Evolutionary conservation across 306 rosid genomes (phyloP), one percentile per base, ranked within the genome.

Genomic region (Cicer arietinum): DNA sequence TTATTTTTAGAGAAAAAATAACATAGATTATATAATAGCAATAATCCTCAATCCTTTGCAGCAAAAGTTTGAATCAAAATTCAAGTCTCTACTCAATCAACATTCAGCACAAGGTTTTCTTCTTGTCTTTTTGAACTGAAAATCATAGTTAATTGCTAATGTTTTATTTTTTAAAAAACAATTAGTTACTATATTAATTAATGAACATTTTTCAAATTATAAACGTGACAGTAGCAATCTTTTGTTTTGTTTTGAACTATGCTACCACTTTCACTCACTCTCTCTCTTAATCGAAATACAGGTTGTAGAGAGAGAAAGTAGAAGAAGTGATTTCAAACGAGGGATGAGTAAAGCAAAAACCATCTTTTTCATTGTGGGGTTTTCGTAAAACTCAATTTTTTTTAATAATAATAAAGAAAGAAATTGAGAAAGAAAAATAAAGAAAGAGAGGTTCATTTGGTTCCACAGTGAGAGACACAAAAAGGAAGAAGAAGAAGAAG

Each of bases 341-440:
- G 77, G 80, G 83, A 86, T 77, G 96, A 86, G 92, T 86, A 89
- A 86, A 90, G 89, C 92, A 75, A 84, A 91, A 76, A 86, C 89
- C 79, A 88, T 84, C 83, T 77, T 87, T 78, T 83, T 81, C 96
- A 84, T 84, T 86, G 86, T 85, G 77, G 92, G 92, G 91, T 89
- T 90, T 85, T 86, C 88, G 81, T 88, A 73, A 72, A 84, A 77
- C 84, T 77, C 73, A 67, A 82, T 68, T 48, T 74, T 67, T 17
- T 11, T 16, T 9, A 12, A 45, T 30, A 22, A 59, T 43, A 25
- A 37, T 17, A 71, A 48, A 7, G 78, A 8, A 77, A 5, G 8
- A 35, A 41, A 42, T 35, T 44, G 62, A 39, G 12, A 6, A 48
- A 45, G 1, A 1, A 52, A 70, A 39, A 67, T 46, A 78, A 65